phyloP scores from a whole-genome alignment of 345 rosid genomes.

The Sapria himalayana region DNA sequence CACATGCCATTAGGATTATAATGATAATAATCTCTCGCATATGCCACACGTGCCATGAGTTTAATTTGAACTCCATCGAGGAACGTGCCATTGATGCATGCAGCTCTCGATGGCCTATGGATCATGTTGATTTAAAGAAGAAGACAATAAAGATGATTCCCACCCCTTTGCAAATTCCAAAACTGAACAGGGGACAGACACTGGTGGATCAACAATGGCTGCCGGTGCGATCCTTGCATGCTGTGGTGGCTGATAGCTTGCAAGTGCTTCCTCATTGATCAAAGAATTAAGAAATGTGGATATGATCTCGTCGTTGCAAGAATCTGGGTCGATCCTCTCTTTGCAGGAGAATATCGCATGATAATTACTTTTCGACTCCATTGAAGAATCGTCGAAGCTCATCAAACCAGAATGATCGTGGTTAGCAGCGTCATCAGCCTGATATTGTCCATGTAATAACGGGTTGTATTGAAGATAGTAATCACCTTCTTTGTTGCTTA shows the following conservation, averaged over 20 bases:
- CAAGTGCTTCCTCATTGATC: constrained; percentile 26
- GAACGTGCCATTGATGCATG: too few species aligned
- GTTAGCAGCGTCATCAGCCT: not conserved
- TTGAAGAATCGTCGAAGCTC: constrained; percentile 5
- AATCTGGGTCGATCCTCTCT: constrained; percentile 8
- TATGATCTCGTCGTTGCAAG: constrained; percentile 34
- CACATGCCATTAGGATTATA: too few species aligned
- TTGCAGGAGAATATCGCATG: constrained; percentile 5
- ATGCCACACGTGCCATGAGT: too few species aligned
- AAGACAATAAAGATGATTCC: constrained; percentile 18
- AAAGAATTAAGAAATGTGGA: constrained; percentile 50
- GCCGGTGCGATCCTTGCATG: constrained; percentile 8
- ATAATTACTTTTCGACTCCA: constrained; percentile 6
- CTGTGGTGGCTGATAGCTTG: constrained; percentile 11
- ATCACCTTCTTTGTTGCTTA: constrained; percentile 8
- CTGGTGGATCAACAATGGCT: constrained; percentile 1
- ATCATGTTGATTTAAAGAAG: constrained; percentile 12
- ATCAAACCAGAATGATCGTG: constrained; percentile 2
- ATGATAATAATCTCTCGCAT: too few species aligned
- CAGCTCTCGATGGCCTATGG: too few species aligned
- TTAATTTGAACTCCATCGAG: too few species aligned
- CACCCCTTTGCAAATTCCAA: constrained; percentile 11
- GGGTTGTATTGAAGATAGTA: constrained; percentile 2
- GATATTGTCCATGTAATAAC: not conserved
- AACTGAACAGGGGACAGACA: constrained; percentile 7